These are phyloP conservation scores for Pestalotiopsis sp. DNA, from an alignment of 2,329 filamentous ascomycete species.

Conservation along the genomic window DNA sequence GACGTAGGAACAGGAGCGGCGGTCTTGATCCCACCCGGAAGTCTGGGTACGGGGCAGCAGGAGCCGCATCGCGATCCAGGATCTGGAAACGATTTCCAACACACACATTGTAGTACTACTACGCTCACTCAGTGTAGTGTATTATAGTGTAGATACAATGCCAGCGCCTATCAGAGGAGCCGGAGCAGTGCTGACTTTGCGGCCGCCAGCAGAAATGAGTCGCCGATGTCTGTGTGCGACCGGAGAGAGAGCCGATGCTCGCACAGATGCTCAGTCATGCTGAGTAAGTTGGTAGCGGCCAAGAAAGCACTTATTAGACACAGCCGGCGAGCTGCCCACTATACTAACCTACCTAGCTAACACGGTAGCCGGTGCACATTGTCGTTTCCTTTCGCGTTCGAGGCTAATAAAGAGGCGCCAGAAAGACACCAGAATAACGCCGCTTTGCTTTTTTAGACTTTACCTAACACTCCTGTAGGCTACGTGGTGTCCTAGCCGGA, in stretches of 20 bases:
- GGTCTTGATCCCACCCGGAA: background rate
- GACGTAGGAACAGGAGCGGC: background rate
- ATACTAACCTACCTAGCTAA: too few species aligned
- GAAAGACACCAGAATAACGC: conserved; percentile 12
- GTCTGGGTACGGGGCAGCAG: background rate
- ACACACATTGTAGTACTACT: background rate
- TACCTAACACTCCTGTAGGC: background rate
- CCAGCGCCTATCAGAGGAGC: background rate
- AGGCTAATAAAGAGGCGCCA: conserved; percentile 8
- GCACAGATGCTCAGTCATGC: background rate
- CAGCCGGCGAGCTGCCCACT: background rate
- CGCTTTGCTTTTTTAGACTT: background rate
- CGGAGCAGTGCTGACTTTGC: background rate
- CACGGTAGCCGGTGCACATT: too few species aligned
- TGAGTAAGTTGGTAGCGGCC: background rate
- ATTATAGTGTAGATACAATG: background rate
- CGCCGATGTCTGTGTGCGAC: background rate
- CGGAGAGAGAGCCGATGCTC: background rate
- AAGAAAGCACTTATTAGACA: background rate
- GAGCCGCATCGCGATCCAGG: background rate
- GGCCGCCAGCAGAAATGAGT: background rate
- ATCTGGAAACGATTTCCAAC: background rate
- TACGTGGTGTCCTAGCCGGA: background rate
- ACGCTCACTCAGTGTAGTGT: too few species aligned
- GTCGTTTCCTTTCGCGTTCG: background rate